Evolutionary conservation across 768 basidiomycete genomes (phyloP).

Genomic region (Naganishia kalamii): DNA sequence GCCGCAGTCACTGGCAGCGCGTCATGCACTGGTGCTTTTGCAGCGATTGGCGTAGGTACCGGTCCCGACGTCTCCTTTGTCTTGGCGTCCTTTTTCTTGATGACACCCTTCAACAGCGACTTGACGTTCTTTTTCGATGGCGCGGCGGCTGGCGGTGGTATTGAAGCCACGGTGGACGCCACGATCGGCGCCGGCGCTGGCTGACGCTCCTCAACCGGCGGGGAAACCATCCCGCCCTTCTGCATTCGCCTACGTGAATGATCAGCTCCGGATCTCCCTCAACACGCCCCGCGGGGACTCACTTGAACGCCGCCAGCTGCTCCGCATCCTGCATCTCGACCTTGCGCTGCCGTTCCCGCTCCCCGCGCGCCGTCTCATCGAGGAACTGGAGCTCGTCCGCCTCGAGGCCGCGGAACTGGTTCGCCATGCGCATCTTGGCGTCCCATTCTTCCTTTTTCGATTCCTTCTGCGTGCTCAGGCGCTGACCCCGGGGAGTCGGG

Average conservation of each 20-base stretch:
- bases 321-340: constrained; percentile 37
- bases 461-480: constrained; percentile 30
- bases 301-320: constrained; percentile 43
- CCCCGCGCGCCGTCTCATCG: constrained; percentile 34
- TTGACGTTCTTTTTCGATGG: constrained; percentile 36
- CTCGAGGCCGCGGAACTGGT: constrained; percentile 49
- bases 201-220: constrained; percentile 11
- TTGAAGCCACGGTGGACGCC: constrained; percentile 16
- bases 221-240: neutral
- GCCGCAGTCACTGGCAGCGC: no score
- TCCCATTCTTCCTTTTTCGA: constrained; percentile 49
- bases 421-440: constrained; percentile 48
- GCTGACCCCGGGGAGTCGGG: neutral
- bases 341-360: constrained; percentile 34
- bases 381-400: constrained; percentile 47
- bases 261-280: neutral
- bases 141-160: constrained; percentile 13
- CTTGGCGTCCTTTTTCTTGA: constrained; percentile 39
- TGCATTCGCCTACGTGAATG: neutral
- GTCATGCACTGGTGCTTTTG: neutral
- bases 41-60: neutral
- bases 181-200: constrained; percentile 26
- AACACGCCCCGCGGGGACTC: constrained; percentile 25
- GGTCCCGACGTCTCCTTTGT: neutral
- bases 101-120: constrained; percentile 42